Conservation (phyloP, 306 rosid genomes). For the Sicyos edulis region DNA sequence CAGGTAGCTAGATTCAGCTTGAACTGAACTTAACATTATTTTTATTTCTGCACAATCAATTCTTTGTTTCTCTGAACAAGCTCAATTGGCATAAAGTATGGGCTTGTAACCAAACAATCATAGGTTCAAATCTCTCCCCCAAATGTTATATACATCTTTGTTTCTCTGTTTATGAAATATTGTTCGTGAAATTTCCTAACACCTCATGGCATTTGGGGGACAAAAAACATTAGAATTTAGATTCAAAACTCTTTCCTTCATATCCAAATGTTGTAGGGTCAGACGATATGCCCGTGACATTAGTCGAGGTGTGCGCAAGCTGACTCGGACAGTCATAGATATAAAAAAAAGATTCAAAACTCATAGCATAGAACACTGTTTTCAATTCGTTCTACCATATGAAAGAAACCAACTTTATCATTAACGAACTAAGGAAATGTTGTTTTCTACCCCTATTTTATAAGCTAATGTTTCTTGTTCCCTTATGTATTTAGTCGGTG, state of each 20-base stretch:
- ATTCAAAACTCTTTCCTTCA: conserved; percentile 4
- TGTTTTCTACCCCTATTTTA: not conserved
- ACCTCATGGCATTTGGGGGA: not conserved
- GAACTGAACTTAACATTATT: conserved; percentile 16
- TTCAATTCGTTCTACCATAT: not conserved
- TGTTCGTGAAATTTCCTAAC: not conserved
- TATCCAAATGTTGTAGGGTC: too few species aligned
- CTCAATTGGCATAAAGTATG: too few species aligned
- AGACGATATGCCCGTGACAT: too few species aligned
- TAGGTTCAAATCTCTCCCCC: too few species aligned
- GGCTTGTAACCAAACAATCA: too few species aligned
- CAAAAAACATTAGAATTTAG: not conserved
- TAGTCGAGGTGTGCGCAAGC: too few species aligned
- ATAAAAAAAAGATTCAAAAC: too few species aligned
- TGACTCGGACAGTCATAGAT: too few species aligned
- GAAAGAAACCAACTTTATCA: not conserved
- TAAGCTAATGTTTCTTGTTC: conserved; percentile 21
- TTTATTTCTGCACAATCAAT: not conserved
- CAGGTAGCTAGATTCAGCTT: conserved; percentile 44
- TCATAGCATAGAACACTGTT: not conserved
- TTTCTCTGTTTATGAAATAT: not conserved
- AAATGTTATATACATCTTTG: too few species aligned
- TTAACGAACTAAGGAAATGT: not conserved
- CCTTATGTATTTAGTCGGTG: conserved; percentile 60
- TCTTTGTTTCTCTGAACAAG: not conserved